These are phyloP conservation scores for Acorus gramineus DNA, from an alignment of 106 monocot species.

Conservation along the genomic window DNA sequence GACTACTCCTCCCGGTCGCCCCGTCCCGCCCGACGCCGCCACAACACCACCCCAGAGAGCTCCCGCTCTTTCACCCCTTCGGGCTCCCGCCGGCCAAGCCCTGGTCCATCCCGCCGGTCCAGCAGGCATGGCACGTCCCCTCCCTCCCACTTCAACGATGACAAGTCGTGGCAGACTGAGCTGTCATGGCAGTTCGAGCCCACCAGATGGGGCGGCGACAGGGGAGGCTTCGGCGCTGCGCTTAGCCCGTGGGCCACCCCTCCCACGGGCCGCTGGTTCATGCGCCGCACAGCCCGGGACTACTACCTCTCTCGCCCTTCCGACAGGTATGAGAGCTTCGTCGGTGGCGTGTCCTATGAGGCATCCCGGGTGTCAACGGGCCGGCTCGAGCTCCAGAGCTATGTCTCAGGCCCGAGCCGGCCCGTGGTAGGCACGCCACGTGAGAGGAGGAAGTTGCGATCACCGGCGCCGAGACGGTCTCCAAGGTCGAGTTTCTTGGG, in stretches of 20 bases:
- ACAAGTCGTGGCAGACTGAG: slow-evolving; percentile 17
- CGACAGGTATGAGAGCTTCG: slow-evolving; percentile 1
- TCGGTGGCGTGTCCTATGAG: no score
- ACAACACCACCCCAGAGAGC: slow-evolving; percentile 4
- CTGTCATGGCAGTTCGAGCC: slow-evolving; percentile 37
- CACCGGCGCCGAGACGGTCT: background rate
- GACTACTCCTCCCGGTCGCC: background rate
- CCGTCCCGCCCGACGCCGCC: slow-evolving; percentile 1
- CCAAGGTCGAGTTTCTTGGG: background rate
- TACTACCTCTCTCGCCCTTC: slow-evolving; percentile 16
- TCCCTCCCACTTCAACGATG: background rate
- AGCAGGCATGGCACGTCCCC: background rate
- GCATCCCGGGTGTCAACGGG: background rate
- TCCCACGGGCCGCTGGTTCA: background rate
- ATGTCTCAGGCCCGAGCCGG: background rate
- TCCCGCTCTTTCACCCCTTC: background rate
- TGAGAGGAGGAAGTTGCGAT: no score
- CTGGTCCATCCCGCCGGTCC: background rate
- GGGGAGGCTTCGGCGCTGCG: slow-evolving; percentile 23
- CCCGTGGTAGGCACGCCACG: no score
- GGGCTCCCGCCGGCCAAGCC: background rate
- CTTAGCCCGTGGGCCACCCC: slow-evolving; percentile 28
- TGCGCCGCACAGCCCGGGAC: slow-evolving; percentile 19
- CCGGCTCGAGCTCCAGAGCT: slow-evolving; percentile 26
- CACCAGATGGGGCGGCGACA: slow-evolving; percentile 9